A percentile compares a stretch with the other conserved stretches of the same genome.
Conservation (phyloP, 2,329 filamentous ascomycete species). For the Phoma sp. region DNA sequence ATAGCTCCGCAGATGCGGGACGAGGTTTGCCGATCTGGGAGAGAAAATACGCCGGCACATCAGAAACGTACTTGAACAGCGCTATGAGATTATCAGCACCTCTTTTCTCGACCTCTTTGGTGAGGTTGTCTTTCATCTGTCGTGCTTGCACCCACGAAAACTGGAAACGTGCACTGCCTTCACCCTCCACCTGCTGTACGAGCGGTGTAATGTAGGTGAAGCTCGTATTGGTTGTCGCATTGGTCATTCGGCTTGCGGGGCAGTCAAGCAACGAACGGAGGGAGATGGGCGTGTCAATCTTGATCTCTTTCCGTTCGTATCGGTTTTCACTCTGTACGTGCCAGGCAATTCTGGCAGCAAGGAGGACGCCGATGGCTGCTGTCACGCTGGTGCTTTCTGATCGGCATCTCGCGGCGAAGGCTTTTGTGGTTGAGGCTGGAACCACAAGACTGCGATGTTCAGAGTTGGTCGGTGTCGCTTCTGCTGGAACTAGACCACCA, state of each 20-base stretch:
- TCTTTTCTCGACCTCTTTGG: conserved; percentile 23
- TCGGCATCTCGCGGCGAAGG: conserved; percentile 45
- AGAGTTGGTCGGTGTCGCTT: not conserved
- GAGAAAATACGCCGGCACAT: conserved; percentile 49
- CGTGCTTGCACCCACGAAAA: conserved; percentile 33
- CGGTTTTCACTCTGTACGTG: conserved; percentile 27
- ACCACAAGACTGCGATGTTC: too few species aligned
- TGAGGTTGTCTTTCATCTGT: conserved; percentile 22
- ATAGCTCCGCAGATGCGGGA: conserved; percentile 52
- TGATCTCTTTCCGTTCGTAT: conserved; percentile 31
- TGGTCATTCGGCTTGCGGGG: conserved; percentile 38
- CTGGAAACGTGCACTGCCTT: too few species aligned
- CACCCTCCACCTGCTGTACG: too few species aligned
- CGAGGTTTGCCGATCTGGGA: conserved; percentile 50
- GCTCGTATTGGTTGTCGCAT: conserved; percentile 23
- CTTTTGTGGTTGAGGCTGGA: conserved; percentile 24
- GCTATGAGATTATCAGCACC: conserved; percentile 43
- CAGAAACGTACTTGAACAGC: conserved; percentile 50
- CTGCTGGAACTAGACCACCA: conserved; percentile 23
- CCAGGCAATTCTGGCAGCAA: conserved; percentile 49
- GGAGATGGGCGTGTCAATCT: conserved; percentile 47
- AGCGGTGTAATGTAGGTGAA: not conserved
- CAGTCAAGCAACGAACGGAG: conserved; percentile 45
- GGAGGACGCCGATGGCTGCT: conserved; percentile 47
- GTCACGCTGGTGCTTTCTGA: conserved; percentile 51